phyloP scores from a whole-genome alignment of 129 eudicot genomes.

The Smallanthus sonchifolius region DNA sequence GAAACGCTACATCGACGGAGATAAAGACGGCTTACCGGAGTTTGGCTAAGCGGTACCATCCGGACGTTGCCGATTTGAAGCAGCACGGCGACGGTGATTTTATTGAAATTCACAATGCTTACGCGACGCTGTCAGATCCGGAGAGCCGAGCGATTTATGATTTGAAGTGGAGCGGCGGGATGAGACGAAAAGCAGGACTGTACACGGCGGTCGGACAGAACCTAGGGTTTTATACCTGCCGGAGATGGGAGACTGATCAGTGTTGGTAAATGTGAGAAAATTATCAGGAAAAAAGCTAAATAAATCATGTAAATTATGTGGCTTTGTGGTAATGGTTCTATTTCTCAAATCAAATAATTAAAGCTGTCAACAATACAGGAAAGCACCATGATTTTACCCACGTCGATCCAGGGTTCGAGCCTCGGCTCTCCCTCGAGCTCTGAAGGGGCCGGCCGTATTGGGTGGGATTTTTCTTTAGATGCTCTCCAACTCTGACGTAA shows the following conservation, averaged over 20 bases:
- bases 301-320: slow-evolving; percentile 8
- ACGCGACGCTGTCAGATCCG: slow-evolving; percentile 75
- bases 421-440: too few relatives aligned
- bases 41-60: slow-evolving; percentile 85
- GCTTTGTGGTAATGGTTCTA: neutral
- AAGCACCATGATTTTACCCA: too few relatives aligned
- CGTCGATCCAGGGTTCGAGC: too few relatives aligned
- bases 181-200: slow-evolving; percentile 17
- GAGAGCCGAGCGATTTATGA: slow-evolving; percentile 58
- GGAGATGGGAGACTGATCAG: slow-evolving; percentile 94
- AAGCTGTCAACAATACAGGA: too few relatives aligned
- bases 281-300: neutral
- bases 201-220: slow-evolving; percentile 13
- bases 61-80: slow-evolving; percentile 48
- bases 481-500: too few relatives aligned
- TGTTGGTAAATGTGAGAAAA: slow-evolving; percentile 53
- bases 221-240: slow-evolving; percentile 37
- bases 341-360: too few relatives aligned
- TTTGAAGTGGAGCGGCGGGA: slow-evolving; percentile 16
- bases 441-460: too few relatives aligned
- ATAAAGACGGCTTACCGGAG: slow-evolving; percentile 79
- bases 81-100: slow-evolving; percentile 46
- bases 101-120: slow-evolving; percentile 58
- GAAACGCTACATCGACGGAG: slow-evolving; percentile 57
- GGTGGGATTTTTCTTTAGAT: too few relatives aligned